Evolutionary conservation across 2,329 filamentous ascomycete genomes (phyloP), one percentile per base, ranked within the genome.

Genomic region (Scedosporium apiospermum): DNA sequence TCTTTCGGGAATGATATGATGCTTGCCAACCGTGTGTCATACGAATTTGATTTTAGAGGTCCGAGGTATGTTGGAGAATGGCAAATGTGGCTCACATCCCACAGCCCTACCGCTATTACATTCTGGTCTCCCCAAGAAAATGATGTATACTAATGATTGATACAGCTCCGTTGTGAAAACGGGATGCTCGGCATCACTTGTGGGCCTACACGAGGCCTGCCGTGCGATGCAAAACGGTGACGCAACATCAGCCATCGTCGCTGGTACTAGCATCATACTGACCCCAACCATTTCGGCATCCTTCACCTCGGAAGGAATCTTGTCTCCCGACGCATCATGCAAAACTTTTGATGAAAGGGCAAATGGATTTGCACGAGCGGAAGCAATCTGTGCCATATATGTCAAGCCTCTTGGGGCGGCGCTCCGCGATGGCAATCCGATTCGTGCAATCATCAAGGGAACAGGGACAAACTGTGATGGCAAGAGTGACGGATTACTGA

Each of bases 311-410:
- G 44, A 63, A 27, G 61, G 62, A 9, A 41, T 67, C 59, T 76
- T 86, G 18, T 81, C 80, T 1, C 77, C 82, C 27, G 77, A 77
- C 0, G 82, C 81, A 1, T 75, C 78, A 34, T 84, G 78, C 16
- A 78, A 77, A 58, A 81, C 81, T 30, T 66, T 68, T 41, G 64
- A 73, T 66, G 64, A 71, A 63, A 59, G 68, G 62, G 57, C 69
- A 67, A 65, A 34, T 49, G 87, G 86, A 0, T 89, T 86, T 66
- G 84, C 80, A 0, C 78, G 85, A 7, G 86, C 83, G 6, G 85
- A 88, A 66, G 85, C 83, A 3, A 77, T 80, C 21, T 82, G 75
- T 6, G 75, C 80, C 59, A 66, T 88, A 2, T 69, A 87, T 10
- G 68, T 88, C 16, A 88, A 88, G 71, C 78, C 77, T 0, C 74